Percentiles rank a stretch among this genome's conserved stretches.
phyloP scores from a whole-genome alignment of 768 basidiomycete genomes.

The Suillus plorans region DNA sequence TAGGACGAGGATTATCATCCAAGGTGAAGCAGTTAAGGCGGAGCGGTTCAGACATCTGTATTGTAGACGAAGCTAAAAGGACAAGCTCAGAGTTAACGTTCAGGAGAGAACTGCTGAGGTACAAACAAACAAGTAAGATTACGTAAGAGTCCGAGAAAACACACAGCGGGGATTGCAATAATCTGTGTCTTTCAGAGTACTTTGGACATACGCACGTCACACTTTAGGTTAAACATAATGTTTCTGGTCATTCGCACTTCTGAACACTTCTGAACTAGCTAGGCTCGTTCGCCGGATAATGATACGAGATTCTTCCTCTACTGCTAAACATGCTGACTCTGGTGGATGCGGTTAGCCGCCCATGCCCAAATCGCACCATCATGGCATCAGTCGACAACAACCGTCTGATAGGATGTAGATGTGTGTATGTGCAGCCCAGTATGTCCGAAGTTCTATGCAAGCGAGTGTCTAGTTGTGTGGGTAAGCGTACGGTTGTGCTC shows the following conservation, averaged over 20 bases:
- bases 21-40: no score
- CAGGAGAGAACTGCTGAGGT: no score
- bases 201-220: no score
- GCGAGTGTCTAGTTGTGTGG: neutral
- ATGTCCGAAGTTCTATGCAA: neutral
- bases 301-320: neutral
- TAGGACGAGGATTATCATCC: no score
- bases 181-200: no score
- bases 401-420: neutral
- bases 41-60: no score
- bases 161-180: no score
- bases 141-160: constrained; percentile 12
- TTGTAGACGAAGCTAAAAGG: no score
- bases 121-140: no score
- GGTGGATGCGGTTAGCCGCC: neutral
- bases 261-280: neutral
- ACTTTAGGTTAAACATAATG: no score
- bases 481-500: neutral
- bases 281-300: neutral
- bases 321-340: neutral
- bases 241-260: neutral
- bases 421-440: neutral
- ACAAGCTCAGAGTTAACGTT: no score
- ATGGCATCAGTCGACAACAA: neutral
- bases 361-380: neutral